Percentiles rank a stretch among this genome's conserved stretches.
These are phyloP conservation scores for Saturnispora saitoi DNA, from an alignment of 805 yeast genomes.

Conservation along the genomic window DNA sequence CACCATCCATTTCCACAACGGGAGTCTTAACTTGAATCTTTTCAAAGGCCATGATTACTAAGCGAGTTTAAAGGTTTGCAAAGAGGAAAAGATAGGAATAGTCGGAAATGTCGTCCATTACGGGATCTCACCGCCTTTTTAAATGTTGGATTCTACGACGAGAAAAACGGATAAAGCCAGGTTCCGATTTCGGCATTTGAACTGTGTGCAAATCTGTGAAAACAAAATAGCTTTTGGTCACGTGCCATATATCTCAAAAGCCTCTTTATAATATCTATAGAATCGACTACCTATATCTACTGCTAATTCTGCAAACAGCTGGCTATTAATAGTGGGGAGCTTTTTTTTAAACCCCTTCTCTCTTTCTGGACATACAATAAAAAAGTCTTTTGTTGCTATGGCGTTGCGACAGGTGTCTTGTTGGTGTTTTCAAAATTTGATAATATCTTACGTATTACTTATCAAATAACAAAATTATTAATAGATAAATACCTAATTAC, in stretches of 20 bases:
- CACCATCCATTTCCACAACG: conserved; percentile 95
- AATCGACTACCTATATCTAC: too few species aligned
- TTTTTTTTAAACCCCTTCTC: not conserved
- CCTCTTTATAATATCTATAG: too few species aligned
- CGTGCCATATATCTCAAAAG: not conserved
- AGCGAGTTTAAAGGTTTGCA: not conserved
- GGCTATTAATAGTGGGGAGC: not conserved
- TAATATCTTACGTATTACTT: not conserved
- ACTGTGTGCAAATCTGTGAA: not conserved
- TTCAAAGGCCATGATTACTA: conserved; percentile 17
- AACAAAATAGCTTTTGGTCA: not conserved
- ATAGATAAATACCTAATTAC: too few species aligned
- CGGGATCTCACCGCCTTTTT: conserved; percentile 1
- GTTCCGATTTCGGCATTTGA: conserved; percentile 1
- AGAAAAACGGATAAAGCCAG: not conserved
- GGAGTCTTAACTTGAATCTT: conserved; percentile 82
- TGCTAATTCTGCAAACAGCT: too few species aligned
- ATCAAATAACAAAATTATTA: not conserved
- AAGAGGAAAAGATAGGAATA: not conserved
- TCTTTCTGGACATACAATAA: too few species aligned
- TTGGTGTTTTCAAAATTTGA: not conserved
- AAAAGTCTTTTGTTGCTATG: not conserved
- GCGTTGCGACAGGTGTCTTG: not conserved
- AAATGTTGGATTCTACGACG: not conserved
- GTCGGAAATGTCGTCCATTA: not conserved